phyloP scores from a whole-genome alignment of 306 rosid species.

The Lathyrus sativus region DNA sequence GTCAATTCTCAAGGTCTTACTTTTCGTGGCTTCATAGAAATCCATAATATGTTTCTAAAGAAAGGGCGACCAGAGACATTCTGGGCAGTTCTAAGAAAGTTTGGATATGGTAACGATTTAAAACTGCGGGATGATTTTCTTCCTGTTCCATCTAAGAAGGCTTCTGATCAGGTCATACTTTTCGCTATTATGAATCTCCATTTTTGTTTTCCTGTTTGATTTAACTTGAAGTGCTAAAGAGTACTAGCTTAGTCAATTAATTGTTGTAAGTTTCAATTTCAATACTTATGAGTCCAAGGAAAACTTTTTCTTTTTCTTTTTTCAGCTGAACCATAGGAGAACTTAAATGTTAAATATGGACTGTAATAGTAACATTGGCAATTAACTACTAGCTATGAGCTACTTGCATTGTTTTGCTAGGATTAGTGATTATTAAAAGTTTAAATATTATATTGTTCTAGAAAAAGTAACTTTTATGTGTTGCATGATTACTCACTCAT shows the following conservation, averaged over 20 bases:
- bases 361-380: conserved; percentile 19
- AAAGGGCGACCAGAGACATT: conserved; percentile 78
- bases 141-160: conserved; percentile 62
- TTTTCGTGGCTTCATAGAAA: conserved; percentile 66
- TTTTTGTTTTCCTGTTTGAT: conserved; percentile 33
- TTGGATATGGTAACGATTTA: conserved; percentile 79
- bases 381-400: conserved; percentile 5
- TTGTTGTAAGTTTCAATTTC: conserved; percentile 27
- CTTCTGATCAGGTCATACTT: conserved; percentile 74
- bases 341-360: conserved; percentile 14
- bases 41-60: conserved; percentile 75
- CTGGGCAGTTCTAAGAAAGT: conserved; percentile 86
- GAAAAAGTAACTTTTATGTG: conserved; percentile 6
- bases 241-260: conserved; percentile 16
- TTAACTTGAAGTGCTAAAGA: conserved; percentile 15
- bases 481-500: conserved; percentile 7
- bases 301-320: neutral
- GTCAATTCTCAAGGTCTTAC: conserved; percentile 78
- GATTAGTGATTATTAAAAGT: conserved; percentile 11
- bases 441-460: conserved; percentile 22
- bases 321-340: conserved; percentile 16
- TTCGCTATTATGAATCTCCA: conserved; percentile 30
- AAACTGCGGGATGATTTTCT: conserved; percentile 70
- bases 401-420: too few species aligned
- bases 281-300: conserved; percentile 12